A percentile compares a stretch with the other conserved stretches of the same genome.
Conservation (phyloP, 345 rosid genomes). For the Carallia brachiata region DNA sequence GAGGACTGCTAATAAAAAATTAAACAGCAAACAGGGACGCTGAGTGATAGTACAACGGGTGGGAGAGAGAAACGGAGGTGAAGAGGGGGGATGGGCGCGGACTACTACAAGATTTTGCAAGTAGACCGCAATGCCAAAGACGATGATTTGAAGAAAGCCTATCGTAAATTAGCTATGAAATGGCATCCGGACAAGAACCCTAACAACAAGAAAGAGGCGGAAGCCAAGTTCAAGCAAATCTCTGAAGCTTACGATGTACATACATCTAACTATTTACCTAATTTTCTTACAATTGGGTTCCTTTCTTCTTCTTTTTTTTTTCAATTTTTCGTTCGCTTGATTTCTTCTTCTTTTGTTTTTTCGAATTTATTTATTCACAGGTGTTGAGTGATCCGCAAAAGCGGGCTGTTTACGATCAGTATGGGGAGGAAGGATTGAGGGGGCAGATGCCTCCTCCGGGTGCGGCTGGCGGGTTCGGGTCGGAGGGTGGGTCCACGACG, state of each 20-base stretch:
- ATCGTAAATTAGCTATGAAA: conserved; percentile 83
- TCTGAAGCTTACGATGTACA: conserved; percentile 90
- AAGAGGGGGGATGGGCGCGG: conserved; percentile 53
- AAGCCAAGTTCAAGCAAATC: conserved; percentile 88
- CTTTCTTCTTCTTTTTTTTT: too few species aligned
- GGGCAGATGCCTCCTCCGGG: conserved; percentile 85
- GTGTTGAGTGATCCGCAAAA: conserved; percentile 81
- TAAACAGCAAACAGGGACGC: too few species aligned
- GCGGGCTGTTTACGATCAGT: conserved; percentile 75
- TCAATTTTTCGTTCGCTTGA: too few species aligned
- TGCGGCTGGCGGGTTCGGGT: conserved; percentile 48
- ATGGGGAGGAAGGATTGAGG: conserved; percentile 81
- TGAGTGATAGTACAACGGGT: too few species aligned
- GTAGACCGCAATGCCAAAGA: conserved; percentile 73
- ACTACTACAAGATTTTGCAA: conserved; percentile 71
- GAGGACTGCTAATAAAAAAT: too few species aligned
- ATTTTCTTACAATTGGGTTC: too few species aligned
- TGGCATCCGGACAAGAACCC: conserved; percentile 97
- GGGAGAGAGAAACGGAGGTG: too few species aligned
- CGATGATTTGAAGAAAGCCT: conserved; percentile 87
- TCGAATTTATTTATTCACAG: conserved; percentile 22
- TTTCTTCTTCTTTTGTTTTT: too few species aligned
- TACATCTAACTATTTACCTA: not conserved
- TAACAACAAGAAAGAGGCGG: conserved; percentile 76
- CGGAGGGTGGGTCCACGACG: conserved; percentile 40